Percentiles rank a stretch among this genome's conserved stretches.
These are phyloP conservation scores for Verticillium tricorpus DNA, from an alignment of 2,329 filamentous ascomycete genomes.

Conservation along the genomic window DNA sequence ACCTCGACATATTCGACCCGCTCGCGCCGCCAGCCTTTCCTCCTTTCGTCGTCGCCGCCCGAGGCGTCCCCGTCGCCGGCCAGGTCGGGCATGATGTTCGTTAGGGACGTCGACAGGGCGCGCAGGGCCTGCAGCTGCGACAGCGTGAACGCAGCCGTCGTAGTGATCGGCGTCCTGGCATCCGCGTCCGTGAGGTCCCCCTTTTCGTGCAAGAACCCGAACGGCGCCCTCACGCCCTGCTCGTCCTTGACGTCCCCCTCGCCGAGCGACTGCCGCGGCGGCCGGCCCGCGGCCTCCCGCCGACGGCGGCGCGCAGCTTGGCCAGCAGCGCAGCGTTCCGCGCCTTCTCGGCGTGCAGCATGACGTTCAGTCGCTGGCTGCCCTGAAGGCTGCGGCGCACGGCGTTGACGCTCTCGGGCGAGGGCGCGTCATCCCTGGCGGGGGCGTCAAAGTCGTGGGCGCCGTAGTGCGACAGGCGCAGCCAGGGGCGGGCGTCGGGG, in stretches of 20 bases:
- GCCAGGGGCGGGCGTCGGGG: slow-evolving; percentile 69
- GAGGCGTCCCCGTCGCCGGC: slow-evolving; percentile 7
- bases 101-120: slow-evolving; percentile 55
- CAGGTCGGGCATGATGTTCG: slow-evolving; percentile 63
- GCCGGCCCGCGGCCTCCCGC: slow-evolving; percentile 15
- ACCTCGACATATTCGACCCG: slow-evolving; percentile 79
- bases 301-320: slow-evolving; percentile 50
- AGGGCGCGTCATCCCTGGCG: slow-evolving; percentile 25
- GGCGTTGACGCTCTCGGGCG: slow-evolving; percentile 63
- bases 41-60: slow-evolving; percentile 20
- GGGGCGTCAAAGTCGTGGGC: slow-evolving; percentile 45
- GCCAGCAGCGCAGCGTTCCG: slow-evolving; percentile 68
- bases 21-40: slow-evolving; percentile 61
- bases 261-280: slow-evolving; percentile 7
- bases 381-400: slow-evolving; percentile 72
- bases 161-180: slow-evolving; percentile 54
- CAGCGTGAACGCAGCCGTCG: slow-evolving; percentile 72
- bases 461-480: slow-evolving; percentile 82
- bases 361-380: slow-evolving; percentile 68
- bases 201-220: slow-evolving; percentile 55
- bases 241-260: slow-evolving; percentile 16
- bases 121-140: slow-evolving; percentile 79
- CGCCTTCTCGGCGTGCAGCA: slow-evolving; percentile 64
- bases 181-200: slow-evolving; percentile 47
- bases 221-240: slow-evolving; percentile 23